Evolutionary conservation across 108 stramenopile species (phyloP).

Genomic region (Aurantiochytrium sp.): DNA sequence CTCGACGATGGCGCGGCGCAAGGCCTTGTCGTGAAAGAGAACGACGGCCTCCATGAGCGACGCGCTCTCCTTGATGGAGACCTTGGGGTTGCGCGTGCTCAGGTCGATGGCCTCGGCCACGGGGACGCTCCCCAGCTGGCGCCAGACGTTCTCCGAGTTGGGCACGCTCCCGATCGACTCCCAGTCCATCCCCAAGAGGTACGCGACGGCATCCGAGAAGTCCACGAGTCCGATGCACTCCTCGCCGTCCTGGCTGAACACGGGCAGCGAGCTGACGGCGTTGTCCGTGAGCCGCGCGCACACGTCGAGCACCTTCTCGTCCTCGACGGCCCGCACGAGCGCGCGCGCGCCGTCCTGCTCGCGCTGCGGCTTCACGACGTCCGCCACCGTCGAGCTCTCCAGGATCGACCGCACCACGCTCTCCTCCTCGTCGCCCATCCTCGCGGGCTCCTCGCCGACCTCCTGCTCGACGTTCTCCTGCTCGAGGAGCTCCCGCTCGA

Average conservation of each 20-base stretch:
- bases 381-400: background rate
- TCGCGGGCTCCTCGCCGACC: too few species aligned
- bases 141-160: background rate
- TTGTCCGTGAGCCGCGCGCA: background rate
- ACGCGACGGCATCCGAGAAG: slow-evolving; percentile 15
- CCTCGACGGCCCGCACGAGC: background rate
- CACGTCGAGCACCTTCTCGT: background rate
- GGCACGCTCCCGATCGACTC: background rate
- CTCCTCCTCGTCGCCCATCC: too few species aligned
- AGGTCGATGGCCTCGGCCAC: background rate
- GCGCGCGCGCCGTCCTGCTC: background rate
- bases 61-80: background rate
- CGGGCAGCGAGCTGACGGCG: background rate
- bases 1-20: background rate
- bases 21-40: background rate
- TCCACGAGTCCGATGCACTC: background rate
- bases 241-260: background rate
- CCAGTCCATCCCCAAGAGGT: background rate
- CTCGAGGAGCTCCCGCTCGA: too few species aligned
- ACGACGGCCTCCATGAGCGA: background rate
- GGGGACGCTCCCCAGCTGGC: background rate
- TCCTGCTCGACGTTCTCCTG: too few species aligned
- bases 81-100: background rate
- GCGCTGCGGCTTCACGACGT: background rate
- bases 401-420: background rate